A percentile compares a stretch with the other conserved stretches of the same genome.
Evolutionary conservation across 2,329 filamentous ascomycete species (phyloP).

Genomic region (Aureobasidium sp.): DNA sequence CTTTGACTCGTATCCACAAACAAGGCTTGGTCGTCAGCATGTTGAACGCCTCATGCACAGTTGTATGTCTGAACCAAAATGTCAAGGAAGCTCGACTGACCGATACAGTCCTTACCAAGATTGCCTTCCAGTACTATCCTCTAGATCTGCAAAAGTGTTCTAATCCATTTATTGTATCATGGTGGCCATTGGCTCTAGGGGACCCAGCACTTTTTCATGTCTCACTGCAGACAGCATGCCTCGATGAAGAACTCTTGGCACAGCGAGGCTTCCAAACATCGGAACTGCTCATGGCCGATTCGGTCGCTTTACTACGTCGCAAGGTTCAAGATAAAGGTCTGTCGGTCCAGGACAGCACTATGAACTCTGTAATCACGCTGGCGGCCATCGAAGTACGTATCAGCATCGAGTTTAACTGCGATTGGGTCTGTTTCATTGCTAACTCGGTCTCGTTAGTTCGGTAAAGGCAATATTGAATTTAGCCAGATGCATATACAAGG

Average conservation of each 20-base stretch:
- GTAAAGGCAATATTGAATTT: not conserved
- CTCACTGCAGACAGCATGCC: slow-evolving; percentile 6
- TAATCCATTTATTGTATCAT: slow-evolving; percentile 2
- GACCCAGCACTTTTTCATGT: slow-evolving; percentile 13
- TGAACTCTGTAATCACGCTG: slow-evolving; percentile 11
- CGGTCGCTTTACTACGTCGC: not conserved
- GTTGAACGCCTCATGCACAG: not conserved
- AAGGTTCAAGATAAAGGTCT: not conserved
- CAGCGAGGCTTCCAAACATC: slow-evolving; percentile 4
- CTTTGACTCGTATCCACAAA: slow-evolving; percentile 5
- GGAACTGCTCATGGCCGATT: slow-evolving; percentile 2
- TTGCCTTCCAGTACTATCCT: slow-evolving; percentile 14
- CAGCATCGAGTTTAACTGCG: too few relatives aligned
- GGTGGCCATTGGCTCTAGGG: slow-evolving; percentile 10
- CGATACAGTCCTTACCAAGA: not conserved
- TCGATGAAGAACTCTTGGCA: not conserved
- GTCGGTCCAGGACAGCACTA: not conserved
- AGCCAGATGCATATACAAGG: not conserved
- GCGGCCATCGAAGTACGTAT: slow-evolving; percentile 7
- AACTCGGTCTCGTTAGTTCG: not conserved
- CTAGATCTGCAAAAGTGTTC: not conserved
- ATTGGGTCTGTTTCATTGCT: not conserved
- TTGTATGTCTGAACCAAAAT: not conserved
- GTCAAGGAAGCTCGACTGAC: not conserved
- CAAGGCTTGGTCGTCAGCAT: slow-evolving; percentile 4